Conservation (phyloP, 1,139 yeast genomes). For the Geotrichum reessii region DNA sequence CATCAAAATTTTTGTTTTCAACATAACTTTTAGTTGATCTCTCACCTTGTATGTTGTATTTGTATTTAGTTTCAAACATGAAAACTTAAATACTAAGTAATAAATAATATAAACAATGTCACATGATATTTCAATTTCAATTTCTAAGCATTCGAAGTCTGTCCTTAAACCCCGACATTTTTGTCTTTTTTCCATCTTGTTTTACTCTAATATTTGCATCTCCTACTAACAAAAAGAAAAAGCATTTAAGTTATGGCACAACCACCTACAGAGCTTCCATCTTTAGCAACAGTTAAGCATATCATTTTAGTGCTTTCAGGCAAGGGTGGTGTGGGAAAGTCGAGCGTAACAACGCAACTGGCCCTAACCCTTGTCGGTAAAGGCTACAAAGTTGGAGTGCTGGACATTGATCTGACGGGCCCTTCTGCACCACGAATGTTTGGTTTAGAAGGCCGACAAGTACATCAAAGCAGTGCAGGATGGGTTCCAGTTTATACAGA, state of each 20-base stretch:
- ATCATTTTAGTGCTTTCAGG: slow-evolving; percentile 80
- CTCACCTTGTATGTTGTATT: not conserved
- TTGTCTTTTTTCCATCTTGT: not conserved
- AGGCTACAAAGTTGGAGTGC: slow-evolving; percentile 80
- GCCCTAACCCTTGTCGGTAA: slow-evolving; percentile 68
- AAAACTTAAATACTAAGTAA: not conserved
- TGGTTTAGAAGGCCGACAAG: slow-evolving; percentile 75
- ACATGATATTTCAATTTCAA: not conserved
- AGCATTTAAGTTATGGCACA: slow-evolving; percentile 3
- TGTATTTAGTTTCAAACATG: no score
- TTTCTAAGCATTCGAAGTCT: not conserved
- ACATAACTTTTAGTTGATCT: not conserved
- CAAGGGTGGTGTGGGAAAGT: slow-evolving; percentile 97
- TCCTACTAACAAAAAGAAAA: not conserved
- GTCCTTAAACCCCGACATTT: not conserved
- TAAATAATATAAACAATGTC: not conserved
- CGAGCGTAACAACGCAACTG: slow-evolving; percentile 89
- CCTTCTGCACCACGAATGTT: slow-evolving; percentile 97
- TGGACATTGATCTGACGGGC: slow-evolving; percentile 94
- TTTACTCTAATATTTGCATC: not conserved
- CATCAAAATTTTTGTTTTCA: not conserved
- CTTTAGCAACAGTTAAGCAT: slow-evolving; percentile 63
- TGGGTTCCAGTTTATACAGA: slow-evolving; percentile 81
- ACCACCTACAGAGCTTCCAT: slow-evolving; percentile 28
- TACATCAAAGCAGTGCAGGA: slow-evolving; percentile 74